Base-by-base conservation (phyloP, 306 rosid genomes). In the Rubus parviflorus region DNA sequence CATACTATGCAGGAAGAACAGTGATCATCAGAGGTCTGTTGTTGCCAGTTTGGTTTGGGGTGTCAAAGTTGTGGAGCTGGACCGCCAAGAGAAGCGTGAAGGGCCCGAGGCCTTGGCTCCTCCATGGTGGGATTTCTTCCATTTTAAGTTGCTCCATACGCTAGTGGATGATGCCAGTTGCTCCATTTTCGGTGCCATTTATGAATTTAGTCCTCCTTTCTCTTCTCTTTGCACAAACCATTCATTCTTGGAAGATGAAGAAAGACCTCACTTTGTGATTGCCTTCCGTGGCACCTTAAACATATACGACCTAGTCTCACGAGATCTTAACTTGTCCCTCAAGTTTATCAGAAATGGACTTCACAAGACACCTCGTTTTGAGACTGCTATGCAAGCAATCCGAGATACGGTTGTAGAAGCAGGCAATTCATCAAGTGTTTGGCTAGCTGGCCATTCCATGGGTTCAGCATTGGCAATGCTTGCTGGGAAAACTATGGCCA, bases 401-500 rank as follows among this genome's bases (percentile, higher is more conserved):
- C 83, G 88, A 48, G 84, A 88, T 77, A 86, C 85, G 89, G 94
- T 85, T 73, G 92, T 91, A 20, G 22, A 89, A 19, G 86, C 64
- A 5, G 96, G 93, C 16, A 90, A 72, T 83, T 88, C 96, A 63
- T 63, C 22, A 23, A 78, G 81, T 53, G 66, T 92, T 75, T 95
- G 99, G 97, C 69, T 95, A 74, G 87, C 97, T 0, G 99, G 99
- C 11, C 99, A 92, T 75, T 95, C 99, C 19, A 75, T 95, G 8
- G 99, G 99, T 76, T 92, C 99, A 43, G 96, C 87, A 74, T 82
- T 95, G 87, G 96, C 94, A 74, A 76, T 95, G 96, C 97, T 92
- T 56, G 67, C 86, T 22, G 99, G 97, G 52, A 95, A 88, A 89
- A 86, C 88, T 47, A 82, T 95, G 97, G 99, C 92, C 53, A 87